These are phyloP conservation scores for Polytrichum commune DNA, from an alignment of 225 moss, liverwort and hornwort genomes.

Conservation along the genomic window DNA sequence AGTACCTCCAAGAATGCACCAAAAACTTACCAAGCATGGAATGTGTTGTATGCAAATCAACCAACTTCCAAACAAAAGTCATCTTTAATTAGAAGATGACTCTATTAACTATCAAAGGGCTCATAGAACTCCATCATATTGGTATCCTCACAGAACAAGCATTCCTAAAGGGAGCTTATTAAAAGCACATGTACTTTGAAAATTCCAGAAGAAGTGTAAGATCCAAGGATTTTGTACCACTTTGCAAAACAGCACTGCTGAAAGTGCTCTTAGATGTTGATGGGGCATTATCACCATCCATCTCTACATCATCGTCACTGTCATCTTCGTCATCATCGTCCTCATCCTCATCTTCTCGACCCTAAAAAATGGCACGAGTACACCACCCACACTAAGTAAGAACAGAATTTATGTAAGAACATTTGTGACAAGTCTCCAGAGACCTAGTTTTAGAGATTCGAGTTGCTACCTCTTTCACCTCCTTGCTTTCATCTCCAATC, in stretches of 20 bases:
- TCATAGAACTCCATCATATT: no score
- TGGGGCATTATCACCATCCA: constrained; percentile 27
- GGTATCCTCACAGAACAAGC: no score
- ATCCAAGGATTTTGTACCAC: not conserved
- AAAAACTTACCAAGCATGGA: no score
- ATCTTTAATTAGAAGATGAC: no score
- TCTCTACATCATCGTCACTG: constrained; percentile 37
- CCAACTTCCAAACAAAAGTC: no score
- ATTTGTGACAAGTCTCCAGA: not conserved
- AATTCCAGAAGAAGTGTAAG: no score
- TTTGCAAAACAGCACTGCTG: not conserved
- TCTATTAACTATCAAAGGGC: no score
- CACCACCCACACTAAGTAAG: constrained; percentile 2
- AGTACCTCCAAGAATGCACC: no score
- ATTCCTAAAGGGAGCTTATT: no score
- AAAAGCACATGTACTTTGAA: no score
- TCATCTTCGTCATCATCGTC: constrained; percentile 39
- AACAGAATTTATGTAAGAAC: not conserved
- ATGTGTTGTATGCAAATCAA: no score
- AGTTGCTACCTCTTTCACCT: constrained; percentile 15
- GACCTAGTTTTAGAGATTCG: not conserved
- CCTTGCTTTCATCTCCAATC: constrained; percentile 23
- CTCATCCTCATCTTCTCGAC: constrained; percentile 23
- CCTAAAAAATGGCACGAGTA: constrained; percentile 10
- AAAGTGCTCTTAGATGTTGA: not conserved